These are phyloP conservation scores for Suillus luteus DNA, from an alignment of 768 basidiomycete species.

Conservation along the genomic window DNA sequence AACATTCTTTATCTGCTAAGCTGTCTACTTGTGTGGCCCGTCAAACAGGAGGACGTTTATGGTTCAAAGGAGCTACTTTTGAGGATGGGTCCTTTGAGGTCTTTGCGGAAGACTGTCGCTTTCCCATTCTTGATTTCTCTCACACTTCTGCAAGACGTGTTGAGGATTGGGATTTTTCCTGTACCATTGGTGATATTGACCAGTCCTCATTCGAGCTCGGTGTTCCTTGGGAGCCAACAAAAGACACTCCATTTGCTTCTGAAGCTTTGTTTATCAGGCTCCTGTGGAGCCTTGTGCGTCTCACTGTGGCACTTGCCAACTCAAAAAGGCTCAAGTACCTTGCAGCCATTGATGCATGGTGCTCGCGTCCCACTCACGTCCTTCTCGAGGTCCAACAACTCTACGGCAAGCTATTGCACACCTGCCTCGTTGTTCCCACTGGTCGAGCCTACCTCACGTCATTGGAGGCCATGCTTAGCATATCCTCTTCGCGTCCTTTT, in stretches of 20 bases:
- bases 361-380: not conserved
- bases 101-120: not conserved
- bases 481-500: not conserved
- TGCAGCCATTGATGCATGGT: too few relatives aligned
- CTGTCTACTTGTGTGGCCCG: not conserved
- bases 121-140: not conserved
- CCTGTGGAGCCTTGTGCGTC: not conserved
- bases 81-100: too few relatives aligned
- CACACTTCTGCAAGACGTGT: fast-evolving
- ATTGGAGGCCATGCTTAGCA: not conserved
- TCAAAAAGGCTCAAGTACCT: too few relatives aligned
- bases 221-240: not conserved
- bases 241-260: not conserved
- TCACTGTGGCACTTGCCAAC: not conserved
- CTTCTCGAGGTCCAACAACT: not conserved
- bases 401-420: not conserved
- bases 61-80: too few relatives aligned
- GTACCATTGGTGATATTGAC: not conserved
- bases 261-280: not conserved
- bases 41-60: too few relatives aligned
- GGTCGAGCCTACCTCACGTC: not conserved
- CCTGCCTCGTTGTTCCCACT: too few relatives aligned
- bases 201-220: fast-evolving
- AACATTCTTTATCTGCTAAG: fast-evolving
- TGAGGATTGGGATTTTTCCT: fast-evolving